Percentiles rank a stretch among this genome's conserved stretches.
Conservation (phyloP, 805 yeast species). For the Starmerella kuoi region DNA sequence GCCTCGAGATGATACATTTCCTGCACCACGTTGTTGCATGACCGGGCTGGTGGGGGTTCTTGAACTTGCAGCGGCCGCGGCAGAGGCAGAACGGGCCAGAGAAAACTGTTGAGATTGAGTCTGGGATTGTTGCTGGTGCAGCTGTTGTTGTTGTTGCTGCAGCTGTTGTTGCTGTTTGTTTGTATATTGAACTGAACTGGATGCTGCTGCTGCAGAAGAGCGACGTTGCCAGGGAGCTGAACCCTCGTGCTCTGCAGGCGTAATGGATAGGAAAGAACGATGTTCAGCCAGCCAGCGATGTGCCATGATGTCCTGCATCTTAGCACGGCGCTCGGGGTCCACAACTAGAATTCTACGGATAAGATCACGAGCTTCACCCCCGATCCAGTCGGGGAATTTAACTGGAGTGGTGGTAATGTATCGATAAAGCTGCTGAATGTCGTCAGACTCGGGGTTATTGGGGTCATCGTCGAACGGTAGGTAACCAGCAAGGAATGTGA, state of each 20-base stretch:
- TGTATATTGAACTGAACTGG: not conserved
- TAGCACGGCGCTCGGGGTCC: conserved; percentile 67
- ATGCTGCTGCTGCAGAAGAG: not conserved
- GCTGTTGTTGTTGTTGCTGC: not conserved
- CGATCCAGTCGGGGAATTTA: conserved; percentile 89
- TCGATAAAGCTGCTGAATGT: conserved; percentile 78
- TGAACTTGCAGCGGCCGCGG: conserved; percentile 4
- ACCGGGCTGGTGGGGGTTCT: conserved; percentile 8
- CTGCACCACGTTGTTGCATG: not conserved
- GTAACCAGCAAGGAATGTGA: conserved; percentile 95
- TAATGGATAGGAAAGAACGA: conserved; percentile 64
- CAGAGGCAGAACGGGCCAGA: conserved; percentile 6
- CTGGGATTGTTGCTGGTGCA: not conserved
- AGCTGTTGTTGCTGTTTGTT: conserved; percentile 23
- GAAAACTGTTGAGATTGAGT: not conserved
- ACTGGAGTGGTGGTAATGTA: conserved; percentile 84
- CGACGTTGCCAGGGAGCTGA: conserved; percentile 15
- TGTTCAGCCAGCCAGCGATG: conserved; percentile 89
- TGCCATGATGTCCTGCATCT: conserved; percentile 53
- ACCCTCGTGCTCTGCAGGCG: conserved; percentile 82
- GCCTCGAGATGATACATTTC: not conserved
- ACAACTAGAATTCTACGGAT: conserved; percentile 70
- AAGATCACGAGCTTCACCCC: conserved; percentile 82
- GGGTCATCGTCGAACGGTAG: conserved; percentile 97
- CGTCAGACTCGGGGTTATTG: conserved; percentile 89